Percentiles rank a stretch among this genome's conserved stretches.
Conservation (phyloP, 2,329 filamentous ascomycete genomes). For the Fusarium palustre region DNA sequence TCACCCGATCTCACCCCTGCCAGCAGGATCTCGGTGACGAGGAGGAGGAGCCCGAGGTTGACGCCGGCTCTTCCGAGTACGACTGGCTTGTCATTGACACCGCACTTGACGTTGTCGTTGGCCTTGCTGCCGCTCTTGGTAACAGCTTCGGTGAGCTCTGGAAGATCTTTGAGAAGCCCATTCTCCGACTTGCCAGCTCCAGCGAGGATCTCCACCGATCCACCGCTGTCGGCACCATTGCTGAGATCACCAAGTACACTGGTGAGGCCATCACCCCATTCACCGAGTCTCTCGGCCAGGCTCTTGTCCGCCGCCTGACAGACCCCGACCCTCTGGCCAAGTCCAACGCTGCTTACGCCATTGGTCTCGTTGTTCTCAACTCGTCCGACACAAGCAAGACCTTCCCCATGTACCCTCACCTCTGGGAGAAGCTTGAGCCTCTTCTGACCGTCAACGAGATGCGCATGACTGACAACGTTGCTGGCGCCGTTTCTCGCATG, state of each 20-base stretch:
- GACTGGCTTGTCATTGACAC: conserved; percentile 98
- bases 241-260: conserved; percentile 90
- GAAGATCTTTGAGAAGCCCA: conserved; percentile 94
- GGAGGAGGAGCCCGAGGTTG: conserved; percentile 78
- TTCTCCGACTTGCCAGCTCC: conserved; percentile 88
- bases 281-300: conserved; percentile 79
- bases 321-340: conserved; percentile 93
- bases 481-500: conserved; percentile 91
- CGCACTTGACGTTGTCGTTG: conserved; percentile 89
- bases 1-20: conserved; percentile 91
- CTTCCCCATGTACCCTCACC: conserved; percentile 80
- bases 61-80: conserved; percentile 88
- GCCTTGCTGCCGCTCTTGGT: conserved; percentile 84
- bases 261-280: conserved; percentile 82
- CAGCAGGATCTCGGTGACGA: conserved; percentile 90
- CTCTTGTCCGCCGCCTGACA: conserved; percentile 85
- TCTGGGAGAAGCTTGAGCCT: conserved; percentile 87
- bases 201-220: conserved; percentile 89
- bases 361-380: conserved; percentile 85
- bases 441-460: conserved; percentile 82
- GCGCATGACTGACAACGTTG: conserved; percentile 90
- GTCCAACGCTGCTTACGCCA: conserved; percentile 94
- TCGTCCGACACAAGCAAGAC: conserved; percentile 77
- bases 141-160: conserved; percentile 85
- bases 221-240: conserved; percentile 90